phyloP scores from a whole-genome alignment of 495 filamentous ascomycete species.

The Aspergillus campestris region DNA sequence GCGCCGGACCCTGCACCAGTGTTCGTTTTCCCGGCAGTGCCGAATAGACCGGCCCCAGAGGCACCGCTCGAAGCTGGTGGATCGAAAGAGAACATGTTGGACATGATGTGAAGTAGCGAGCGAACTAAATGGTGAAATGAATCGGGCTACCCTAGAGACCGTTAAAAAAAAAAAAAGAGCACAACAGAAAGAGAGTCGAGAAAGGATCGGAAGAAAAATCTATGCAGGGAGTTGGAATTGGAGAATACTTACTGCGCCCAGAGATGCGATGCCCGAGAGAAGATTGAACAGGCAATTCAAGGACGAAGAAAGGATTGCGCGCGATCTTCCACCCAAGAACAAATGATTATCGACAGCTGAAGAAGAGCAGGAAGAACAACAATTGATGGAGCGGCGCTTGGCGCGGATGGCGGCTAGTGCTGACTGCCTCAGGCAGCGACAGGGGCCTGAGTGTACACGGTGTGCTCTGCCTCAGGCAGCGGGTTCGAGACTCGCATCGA shows the following conservation, averaged over 20 bases:
- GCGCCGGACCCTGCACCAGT: slow-evolving; percentile 17
- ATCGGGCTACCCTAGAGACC: slow-evolving; percentile 17
- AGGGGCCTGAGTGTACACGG: background rate
- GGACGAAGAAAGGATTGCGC: background rate
- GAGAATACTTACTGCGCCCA: slow-evolving; percentile 16
- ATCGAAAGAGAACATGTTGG: slow-evolving; percentile 27
- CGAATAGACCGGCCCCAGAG: slow-evolving; percentile 31
- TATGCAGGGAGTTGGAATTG: background rate
- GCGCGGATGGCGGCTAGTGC: slow-evolving; percentile 11
- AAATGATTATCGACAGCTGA: background rate
- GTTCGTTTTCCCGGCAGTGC: slow-evolving; percentile 25
- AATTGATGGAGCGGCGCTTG: slow-evolving; percentile 10
- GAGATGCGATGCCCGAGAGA: background rate
- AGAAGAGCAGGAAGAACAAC: slow-evolving; percentile 3
- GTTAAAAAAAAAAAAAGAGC: slow-evolving; percentile 5
- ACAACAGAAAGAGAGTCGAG: slow-evolving; percentile 1
- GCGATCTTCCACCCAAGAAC: no score
- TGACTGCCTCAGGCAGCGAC: slow-evolving; percentile 9
- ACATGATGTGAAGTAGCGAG: slow-evolving; percentile 19
- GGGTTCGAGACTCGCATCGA: slow-evolving; percentile 31
- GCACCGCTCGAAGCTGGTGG: slow-evolving; percentile 25
- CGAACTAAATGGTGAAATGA: slow-evolving; percentile 13
- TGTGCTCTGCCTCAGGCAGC: slow-evolving; percentile 22
- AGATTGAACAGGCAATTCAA: background rate
- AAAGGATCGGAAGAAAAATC: background rate